A percentile compares a stretch with the other conserved stretches of the same genome.
Evolutionary conservation across 352 stramenopile genomes (phyloP).

Genomic region (Detonula confervacea): DNA sequence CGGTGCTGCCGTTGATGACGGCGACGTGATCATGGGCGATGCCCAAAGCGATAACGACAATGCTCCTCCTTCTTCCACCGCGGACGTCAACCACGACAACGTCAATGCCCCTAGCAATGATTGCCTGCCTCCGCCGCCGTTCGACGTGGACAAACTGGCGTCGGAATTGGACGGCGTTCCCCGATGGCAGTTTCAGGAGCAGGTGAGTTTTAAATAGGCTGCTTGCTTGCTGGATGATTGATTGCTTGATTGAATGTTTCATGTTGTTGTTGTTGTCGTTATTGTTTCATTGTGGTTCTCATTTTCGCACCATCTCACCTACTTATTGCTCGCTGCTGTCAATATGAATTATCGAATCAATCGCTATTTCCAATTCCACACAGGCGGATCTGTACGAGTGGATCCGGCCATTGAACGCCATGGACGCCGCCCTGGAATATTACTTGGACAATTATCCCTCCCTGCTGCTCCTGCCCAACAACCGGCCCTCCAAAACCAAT

Average conservation of each 20-base stretch:
- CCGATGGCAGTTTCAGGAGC: slow-evolving; percentile 80
- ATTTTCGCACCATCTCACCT: slow-evolving; percentile 3
- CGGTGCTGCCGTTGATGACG: neutral
- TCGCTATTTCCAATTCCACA: slow-evolving; percentile 6
- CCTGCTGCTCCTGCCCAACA: slow-evolving; percentile 60
- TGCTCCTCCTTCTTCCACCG: too few relatives aligned
- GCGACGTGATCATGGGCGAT: slow-evolving; percentile 19
- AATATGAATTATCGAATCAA: neutral
- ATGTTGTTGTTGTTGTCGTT: neutral
- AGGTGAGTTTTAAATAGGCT: slow-evolving; percentile 75
- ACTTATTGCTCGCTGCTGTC: neutral
- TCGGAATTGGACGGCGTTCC: slow-evolving; percentile 56
- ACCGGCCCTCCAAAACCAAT: slow-evolving; percentile 1
- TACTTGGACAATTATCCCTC: slow-evolving; percentile 71
- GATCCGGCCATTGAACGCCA: slow-evolving; percentile 79
- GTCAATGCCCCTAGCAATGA: neutral
- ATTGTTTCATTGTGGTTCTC: slow-evolving; percentile 1
- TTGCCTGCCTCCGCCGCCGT: slow-evolving; percentile 1
- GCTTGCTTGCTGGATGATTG: too few relatives aligned
- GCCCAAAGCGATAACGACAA: neutral
- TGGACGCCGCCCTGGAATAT: slow-evolving; percentile 74
- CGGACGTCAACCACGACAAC: too few relatives aligned
- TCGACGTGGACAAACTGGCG: slow-evolving; percentile 67
- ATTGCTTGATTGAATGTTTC: too few relatives aligned
- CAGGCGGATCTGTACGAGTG: slow-evolving; percentile 85